Evolutionary conservation across 805 yeast genomes (phyloP).

Genomic region (Barnettozyma sucrosica): DNA sequence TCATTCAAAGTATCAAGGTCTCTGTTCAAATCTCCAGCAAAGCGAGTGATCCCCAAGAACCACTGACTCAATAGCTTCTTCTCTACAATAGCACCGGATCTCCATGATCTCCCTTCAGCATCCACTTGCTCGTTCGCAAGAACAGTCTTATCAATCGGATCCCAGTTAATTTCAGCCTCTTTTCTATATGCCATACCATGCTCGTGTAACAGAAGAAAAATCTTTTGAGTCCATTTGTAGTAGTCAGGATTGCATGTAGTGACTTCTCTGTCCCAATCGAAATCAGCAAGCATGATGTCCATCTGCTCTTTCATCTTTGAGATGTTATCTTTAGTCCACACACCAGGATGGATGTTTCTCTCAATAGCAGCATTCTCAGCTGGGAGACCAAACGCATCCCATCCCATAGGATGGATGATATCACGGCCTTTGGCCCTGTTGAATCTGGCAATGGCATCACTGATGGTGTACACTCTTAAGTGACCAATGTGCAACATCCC

Average conservation of each 20-base stretch:
- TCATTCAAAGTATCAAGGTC: slow-evolving; percentile 57
- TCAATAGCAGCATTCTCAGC: slow-evolving; percentile 98
- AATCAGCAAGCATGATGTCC: slow-evolving; percentile 70
- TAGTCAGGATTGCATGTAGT: slow-evolving; percentile 83
- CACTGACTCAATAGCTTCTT: slow-evolving; percentile 79
- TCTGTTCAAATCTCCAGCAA: slow-evolving; percentile 57
- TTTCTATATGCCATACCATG: slow-evolving; percentile 81
- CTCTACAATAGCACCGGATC: slow-evolving; percentile 94
- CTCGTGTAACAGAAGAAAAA: slow-evolving; percentile 67
- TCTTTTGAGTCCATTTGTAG: slow-evolving; percentile 88
- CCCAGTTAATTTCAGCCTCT: slow-evolving; percentile 94
- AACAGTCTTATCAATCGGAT: slow-evolving; percentile 92
- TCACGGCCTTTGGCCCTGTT: slow-evolving; percentile 68
- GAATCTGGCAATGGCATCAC: slow-evolving; percentile 78
- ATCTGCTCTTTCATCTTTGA: slow-evolving; percentile 80
- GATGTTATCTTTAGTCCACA: slow-evolving; percentile 83
- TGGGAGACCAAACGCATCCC: slow-evolving; percentile 98
- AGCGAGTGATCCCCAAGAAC: slow-evolving; percentile 87
- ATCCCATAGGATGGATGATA: slow-evolving; percentile 96
- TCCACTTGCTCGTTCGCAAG: slow-evolving; percentile 97
- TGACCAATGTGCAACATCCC: slow-evolving; percentile 94
- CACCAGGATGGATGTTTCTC: slow-evolving; percentile 67
- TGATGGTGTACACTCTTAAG: slow-evolving; percentile 83
- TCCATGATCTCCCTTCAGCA: slow-evolving; percentile 85
- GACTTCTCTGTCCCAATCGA: slow-evolving; percentile 91